Evolutionary conservation across 306 rosid genomes (phyloP), one percentile per base, ranked within the genome.

Genomic region (Medicago lupulina): DNA sequence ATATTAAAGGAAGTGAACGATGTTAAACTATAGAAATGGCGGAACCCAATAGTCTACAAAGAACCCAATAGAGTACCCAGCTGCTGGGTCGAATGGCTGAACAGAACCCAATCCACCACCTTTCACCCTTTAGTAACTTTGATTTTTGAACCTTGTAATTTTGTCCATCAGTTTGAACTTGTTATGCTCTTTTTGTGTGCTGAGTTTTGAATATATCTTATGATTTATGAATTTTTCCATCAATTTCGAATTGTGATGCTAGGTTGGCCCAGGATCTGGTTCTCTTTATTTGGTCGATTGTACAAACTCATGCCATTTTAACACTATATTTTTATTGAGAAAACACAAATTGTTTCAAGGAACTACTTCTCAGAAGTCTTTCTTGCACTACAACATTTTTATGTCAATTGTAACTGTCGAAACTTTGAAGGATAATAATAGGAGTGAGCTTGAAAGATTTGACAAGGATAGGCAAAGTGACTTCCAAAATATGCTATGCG

Each of bases 381-480:
- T 79, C 46, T 19, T 64, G n/a, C n/a, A n/a, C n/a, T n/a, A n/a
- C n/a, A n/a, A n/a, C n/a, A n/a, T n/a, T n/a, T n/a, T n/a, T n/a
- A n/a, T n/a, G n/a, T n/a, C n/a, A n/a, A n/a, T n/a, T n/a, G n/a
- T n/a, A n/a, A n/a, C n/a, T n/a, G n/a, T n/a, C n/a, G 28, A 25
- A 25, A 25, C 28, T 72, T 67, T 72, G 76, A 84, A 79, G 84
- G 80, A 85, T 73, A 76, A 79, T 19, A 75, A 85, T 66, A 78
- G 57, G 80, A 82, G 75, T 47, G 88, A 85, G 47, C 80, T 85
- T 53, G 81, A 82, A 71, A 82, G 86, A 85, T 41, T 79, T 78
- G 86, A 84, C 78, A 65, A 17, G 21, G 87, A 84, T 72, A 84
- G 83, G 59, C 84, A 77, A 38, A 23, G 41, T 8, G 81, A 84